Base-by-base conservation (phyloP, 192 early-diverging fungal species). In the Chytriomyces sp. region DNA sequence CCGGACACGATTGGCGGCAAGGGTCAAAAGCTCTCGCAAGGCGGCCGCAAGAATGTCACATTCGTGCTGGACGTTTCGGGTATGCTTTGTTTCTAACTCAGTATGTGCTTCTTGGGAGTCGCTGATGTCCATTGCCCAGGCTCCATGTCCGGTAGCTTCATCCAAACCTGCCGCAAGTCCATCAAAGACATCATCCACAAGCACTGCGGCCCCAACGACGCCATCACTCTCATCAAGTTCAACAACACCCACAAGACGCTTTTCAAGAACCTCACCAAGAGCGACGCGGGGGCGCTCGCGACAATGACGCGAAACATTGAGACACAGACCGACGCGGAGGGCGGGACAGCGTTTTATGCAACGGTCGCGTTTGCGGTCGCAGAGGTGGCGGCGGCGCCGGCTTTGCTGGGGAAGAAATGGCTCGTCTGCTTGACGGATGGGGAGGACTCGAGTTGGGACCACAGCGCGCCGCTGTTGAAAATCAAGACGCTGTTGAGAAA, bases 391-490 rank as follows among this genome's bases (percentile, higher is more conserved):
- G 5, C 69, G 5, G 5, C 5, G 0, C 7, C 71, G 5, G 8
- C n/a, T 17, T 22, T 14, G 2, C 22, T 22, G 1, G 40, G 37
- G 3, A 60, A 73, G 17, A 63, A 22, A 25, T 73, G 71, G 71
- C 28, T 73, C 30, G 49, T 73, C n/a, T 59, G 59, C 6, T 63
- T 73, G 49, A 73, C 71, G 4, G 71, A 73, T 33, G 71, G 71
- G 17, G 71, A 63, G 17, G 71, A 73, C 38, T n/a, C 26, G 8
- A 37, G 14, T 25, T 37, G 31, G 5, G 1, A n/a, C 44, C 41
- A 59, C 17, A 10, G 17, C 22, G 49, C 10, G 22, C 34, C 26
- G 6, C 3, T 22, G 26, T 14, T 7, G 10, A 6, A n/a, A 10
- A 58, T 53, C 6, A 5, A 38, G 37, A 22, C 52, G 28, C 28